Conservation (phyloP, 495 filamentous ascomycete genomes). For the Hypomontagnella submonticulosa region DNA sequence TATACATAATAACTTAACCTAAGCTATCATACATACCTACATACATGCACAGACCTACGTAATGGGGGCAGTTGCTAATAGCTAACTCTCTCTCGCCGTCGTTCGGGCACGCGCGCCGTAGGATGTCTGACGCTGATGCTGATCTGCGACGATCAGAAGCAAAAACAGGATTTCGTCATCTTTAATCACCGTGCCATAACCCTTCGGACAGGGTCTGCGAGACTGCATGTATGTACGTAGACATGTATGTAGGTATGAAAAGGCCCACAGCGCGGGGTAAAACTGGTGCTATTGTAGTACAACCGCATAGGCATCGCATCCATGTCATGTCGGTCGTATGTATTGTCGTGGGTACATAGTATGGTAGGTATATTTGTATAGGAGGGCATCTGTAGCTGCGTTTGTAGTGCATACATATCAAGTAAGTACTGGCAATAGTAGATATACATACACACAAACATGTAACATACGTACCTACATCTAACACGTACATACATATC, state of each 20-base stretch:
- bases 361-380: constrained; percentile 3
- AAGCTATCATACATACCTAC: background rate
- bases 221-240: constrained; percentile 15
- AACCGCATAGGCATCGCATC: constrained; percentile 1
- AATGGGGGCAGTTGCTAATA: background rate
- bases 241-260: background rate
- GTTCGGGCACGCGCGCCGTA: constrained; percentile 4
- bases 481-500: constrained; percentile 8
- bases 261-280: constrained; percentile 24
- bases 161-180: constrained; percentile 44
- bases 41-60: background rate
- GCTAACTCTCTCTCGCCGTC: background rate
- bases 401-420: no score
- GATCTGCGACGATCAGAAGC: constrained; percentile 21
- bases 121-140: constrained; percentile 13
- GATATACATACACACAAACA: no score
- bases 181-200: constrained; percentile 28
- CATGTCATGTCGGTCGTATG: constrained; percentile 5
- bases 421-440: no score
- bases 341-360: background rate
- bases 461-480: background rate
- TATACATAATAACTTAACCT: background rate
- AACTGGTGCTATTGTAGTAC: constrained; percentile 1
- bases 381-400: background rate
- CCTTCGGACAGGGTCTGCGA: background rate